Conservation (phyloP, 2,329 filamentous ascomycete species). For the Fusarium phyllophilum region DNA sequence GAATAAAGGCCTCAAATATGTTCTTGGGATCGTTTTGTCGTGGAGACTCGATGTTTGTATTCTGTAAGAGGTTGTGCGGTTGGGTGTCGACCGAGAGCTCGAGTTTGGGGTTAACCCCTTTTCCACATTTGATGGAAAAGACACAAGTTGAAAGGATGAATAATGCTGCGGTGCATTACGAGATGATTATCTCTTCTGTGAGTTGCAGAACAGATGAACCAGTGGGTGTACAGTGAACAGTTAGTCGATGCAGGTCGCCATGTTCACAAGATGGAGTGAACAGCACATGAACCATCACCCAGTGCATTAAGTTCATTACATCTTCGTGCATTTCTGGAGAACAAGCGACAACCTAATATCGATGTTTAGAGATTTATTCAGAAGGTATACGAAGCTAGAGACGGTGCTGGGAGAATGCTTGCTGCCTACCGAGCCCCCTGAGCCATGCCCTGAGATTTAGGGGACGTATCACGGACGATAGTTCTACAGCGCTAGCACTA, state of each 20-base stretch:
- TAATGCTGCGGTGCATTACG: too few relatives aligned
- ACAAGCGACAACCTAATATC: rapidly evolving
- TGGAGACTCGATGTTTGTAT: background rate
- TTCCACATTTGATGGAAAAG: background rate
- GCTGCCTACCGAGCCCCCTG: background rate
- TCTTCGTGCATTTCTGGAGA: background rate
- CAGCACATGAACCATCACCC: background rate
- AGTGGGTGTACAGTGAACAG: constrained; percentile 2
- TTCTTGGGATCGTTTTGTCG: rapidly evolving
- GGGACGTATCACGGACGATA: background rate
- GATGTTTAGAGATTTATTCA: background rate
- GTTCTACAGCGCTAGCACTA: background rate
- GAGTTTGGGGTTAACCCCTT: background rate
- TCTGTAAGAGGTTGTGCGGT: background rate
- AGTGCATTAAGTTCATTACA: background rate
- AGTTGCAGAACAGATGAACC: background rate
- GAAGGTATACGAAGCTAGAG: background rate
- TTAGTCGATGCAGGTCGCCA: background rate
- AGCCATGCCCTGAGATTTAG: constrained; percentile 1
- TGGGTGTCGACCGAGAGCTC: background rate
- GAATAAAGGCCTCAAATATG: background rate
- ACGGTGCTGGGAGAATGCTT: background rate
- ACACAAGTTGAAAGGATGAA: background rate
- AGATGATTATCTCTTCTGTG: background rate
- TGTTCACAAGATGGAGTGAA: background rate